Conservation (phyloP, 1,284 basidiomycete genomes). For the Ceratobasidium sp. region DNA sequence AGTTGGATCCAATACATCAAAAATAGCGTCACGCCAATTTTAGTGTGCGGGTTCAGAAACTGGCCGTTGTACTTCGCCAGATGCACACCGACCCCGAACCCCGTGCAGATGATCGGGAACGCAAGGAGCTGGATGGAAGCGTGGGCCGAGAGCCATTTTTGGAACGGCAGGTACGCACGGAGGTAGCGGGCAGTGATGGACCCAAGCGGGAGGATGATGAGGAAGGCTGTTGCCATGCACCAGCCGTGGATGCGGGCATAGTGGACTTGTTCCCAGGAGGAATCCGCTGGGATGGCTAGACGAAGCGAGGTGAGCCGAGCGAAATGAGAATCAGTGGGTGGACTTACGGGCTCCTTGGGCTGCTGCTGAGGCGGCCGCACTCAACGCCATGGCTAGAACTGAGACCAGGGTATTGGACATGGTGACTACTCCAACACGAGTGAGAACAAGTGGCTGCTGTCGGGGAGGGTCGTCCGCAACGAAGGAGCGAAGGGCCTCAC, state of each 20-base stretch:
- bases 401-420: not conserved
- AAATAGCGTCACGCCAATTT: constrained; percentile 35
- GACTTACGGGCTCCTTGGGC: constrained; percentile 40
- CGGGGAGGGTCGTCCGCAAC: not conserved
- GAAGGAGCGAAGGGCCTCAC: not conserved
- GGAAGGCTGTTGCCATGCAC: constrained; percentile 36
- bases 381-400: not conserved
- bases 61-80: constrained; percentile 39
- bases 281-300: constrained; percentile 29
- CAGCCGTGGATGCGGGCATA: constrained; percentile 36
- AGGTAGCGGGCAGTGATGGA: constrained; percentile 36
- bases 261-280: constrained; percentile 40
- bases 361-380: not conserved
- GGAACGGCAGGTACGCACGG: constrained; percentile 32
- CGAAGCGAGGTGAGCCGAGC: not conserved
- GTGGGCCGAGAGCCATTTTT: constrained; percentile 32
- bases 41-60: constrained; percentile 27
- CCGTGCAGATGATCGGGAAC: constrained; percentile 23
- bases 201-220: constrained; percentile 33
- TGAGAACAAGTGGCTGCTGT: not conserved
- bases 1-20: constrained; percentile 41
- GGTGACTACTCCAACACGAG: not conserved
- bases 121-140: constrained; percentile 30
- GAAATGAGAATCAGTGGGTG: not conserved
- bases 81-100: constrained; percentile 35